Evolutionary conservation across 257 asterid genomes (phyloP), one percentile per base, ranked within the genome.

Genomic region (Forsythia viridissima): DNA sequence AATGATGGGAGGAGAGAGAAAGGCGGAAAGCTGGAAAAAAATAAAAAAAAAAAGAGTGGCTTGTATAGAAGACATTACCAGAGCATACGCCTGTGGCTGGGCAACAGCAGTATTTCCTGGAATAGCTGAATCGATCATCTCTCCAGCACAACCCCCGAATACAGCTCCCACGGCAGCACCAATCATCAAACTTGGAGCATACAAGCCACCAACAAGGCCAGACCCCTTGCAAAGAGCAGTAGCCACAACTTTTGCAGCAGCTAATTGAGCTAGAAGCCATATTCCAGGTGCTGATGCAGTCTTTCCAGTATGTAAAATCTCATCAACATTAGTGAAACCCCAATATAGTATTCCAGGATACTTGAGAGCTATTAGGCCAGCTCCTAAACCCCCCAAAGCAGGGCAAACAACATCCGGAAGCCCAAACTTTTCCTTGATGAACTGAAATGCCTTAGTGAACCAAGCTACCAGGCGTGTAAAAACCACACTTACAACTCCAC

Each of bases 151-250:
- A 77, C 98, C 99, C 61, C 99, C 99, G 85, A 96, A 96, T 36
- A 93, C 97, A 39, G 98, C 99, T 79, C 99, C 99, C 21, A 93
- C 96, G 77, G 98, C 98, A 80, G 99, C 97, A 85, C 99, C 99
- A 82, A 96, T 93, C 99, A 96, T 96, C 86, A 96, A 86, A 85
- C 98, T 96, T 68, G 99, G 99, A 68, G 99, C 99, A 82, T 96
- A 96, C 57, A 96, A 72, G 55, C 98, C 99, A 70, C 99, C 98
- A 73, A 93, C 99, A 77, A 96, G 97, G 75, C 95, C 96, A 84
- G 98, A 93, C 68, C 97, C 99, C 84, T 89, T 96, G 75, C 98
- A 96, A 43, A 96, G 89, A 82, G 99, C 84, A 72, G 99, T 91
- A 37, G 99, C 97, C 51, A 91, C 95, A 80, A 96, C 97, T 90